These are phyloP conservation scores for Mucor sp. DNA, from an alignment of 371 early-diverging fungal genomes.

Conservation along the genomic window DNA sequence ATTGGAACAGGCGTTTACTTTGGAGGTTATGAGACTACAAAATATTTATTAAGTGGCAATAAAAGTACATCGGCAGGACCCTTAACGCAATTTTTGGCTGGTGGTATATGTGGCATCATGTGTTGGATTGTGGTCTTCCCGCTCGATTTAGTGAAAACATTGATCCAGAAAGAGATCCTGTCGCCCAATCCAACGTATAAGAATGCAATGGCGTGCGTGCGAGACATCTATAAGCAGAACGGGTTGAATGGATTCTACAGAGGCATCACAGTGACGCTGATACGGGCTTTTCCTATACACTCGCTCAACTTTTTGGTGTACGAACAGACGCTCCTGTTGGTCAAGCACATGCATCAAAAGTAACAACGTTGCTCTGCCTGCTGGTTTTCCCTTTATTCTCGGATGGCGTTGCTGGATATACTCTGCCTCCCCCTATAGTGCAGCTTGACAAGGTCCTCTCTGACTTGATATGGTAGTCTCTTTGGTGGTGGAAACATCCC, in stretches of 20 bases:
- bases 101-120: conserved; percentile 79
- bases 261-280: conserved; percentile 75
- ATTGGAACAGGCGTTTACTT: conserved; percentile 83
- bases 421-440: background rate
- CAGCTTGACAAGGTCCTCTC: background rate
- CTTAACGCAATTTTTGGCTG: conserved; percentile 73
- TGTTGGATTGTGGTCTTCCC: conserved; percentile 86
- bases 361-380: background rate
- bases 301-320: conserved; percentile 77
- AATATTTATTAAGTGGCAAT: conserved; percentile 56
- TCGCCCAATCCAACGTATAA: conserved; percentile 47
- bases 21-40: conserved; percentile 76
- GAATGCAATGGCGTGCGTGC: conserved; percentile 55
- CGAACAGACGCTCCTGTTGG: conserved; percentile 47
- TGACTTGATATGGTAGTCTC: too few species aligned
- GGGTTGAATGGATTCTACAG: conserved; percentile 71
- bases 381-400: background rate
- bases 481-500: too few species aligned
- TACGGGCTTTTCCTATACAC: conserved; percentile 82
- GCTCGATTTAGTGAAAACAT: conserved; percentile 76
- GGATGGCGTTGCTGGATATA: background rate
- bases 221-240: conserved; percentile 52
- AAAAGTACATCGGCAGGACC: conserved; percentile 55
- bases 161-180: conserved; percentile 75
- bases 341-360: background rate